Evolutionary conservation across 768 basidiomycete genomes (phyloP).

Genomic region (Pilatotrama ljubarskyi): DNA sequence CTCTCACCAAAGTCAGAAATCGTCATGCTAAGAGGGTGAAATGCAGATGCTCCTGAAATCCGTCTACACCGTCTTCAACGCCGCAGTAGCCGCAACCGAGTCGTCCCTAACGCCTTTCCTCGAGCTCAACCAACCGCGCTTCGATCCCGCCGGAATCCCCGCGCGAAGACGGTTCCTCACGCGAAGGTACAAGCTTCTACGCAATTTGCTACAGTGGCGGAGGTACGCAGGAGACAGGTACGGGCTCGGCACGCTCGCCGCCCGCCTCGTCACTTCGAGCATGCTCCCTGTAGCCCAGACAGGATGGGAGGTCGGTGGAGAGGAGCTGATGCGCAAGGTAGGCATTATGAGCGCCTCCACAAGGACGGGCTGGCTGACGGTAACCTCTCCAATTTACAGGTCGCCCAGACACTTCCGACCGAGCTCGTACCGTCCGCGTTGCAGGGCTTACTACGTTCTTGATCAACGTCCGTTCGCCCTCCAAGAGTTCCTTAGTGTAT

Average conservation of each 20-base stretch:
- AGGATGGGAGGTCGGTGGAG: conserved; percentile 89
- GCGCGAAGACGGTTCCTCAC: conserved; percentile 71
- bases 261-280: conserved; percentile 55
- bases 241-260: conserved; percentile 54
- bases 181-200: conserved; percentile 68
- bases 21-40: not conserved
- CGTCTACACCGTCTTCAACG: conserved; percentile 51
- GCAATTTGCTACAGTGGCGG: conserved; percentile 75
- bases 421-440: conserved; percentile 16
- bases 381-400: not conserved
- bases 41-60: conserved; percentile 59
- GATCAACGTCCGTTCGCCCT: not conserved
- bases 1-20: not conserved
- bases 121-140: conserved; percentile 44
- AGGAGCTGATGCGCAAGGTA: conserved; percentile 63
- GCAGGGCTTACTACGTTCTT: not conserved
- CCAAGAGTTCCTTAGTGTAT: no score
- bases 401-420: conserved; percentile 12
- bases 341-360: conserved; percentile 17
- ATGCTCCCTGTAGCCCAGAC: conserved; percentile 67
- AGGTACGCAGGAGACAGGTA: conserved; percentile 65
- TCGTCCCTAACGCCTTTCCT: conserved; percentile 51
- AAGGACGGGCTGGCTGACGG: no score
- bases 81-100: conserved; percentile 54
- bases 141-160: conserved; percentile 75